A percentile compares a stretch with the other conserved stretches of the same genome.
Evolutionary conservation across 1,284 basidiomycete genomes (phyloP).

Genomic region (Boletus semigastroideus): DNA sequence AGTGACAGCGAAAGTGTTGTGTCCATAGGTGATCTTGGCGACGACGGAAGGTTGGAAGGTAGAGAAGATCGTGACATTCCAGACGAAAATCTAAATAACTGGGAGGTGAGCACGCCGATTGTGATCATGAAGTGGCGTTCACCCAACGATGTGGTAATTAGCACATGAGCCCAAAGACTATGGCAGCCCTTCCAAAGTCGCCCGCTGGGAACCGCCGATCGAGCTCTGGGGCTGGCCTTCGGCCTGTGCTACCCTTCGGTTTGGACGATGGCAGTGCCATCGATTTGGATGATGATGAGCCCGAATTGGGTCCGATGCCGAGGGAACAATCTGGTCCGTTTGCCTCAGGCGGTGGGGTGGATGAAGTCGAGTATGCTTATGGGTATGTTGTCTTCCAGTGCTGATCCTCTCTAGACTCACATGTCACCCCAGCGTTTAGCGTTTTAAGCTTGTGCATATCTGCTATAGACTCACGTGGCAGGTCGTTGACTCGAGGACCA

Average conservation of each 20-base stretch:
- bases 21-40: constrained; percentile 82
- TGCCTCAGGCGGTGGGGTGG: constrained; percentile 74
- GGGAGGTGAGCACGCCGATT: constrained; percentile 69
- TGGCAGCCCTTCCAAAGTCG: constrained; percentile 87
- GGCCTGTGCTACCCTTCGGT: constrained; percentile 80
- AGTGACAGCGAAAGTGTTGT: constrained; percentile 90
- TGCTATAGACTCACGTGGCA: neutral
- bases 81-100: constrained; percentile 86
- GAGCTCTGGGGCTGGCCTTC: constrained; percentile 75
- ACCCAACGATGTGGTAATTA: constrained; percentile 32
- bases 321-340: constrained; percentile 72
- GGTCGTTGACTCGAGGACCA: neutral
- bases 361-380: constrained; percentile 85
- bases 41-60: constrained; percentile 65
- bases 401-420: constrained; percentile 13
- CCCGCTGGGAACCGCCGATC: constrained; percentile 77
- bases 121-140: constrained; percentile 1
- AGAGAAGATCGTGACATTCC: constrained; percentile 61
- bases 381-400: constrained; percentile 46
- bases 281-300: constrained; percentile 57
- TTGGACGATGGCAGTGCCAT: constrained; percentile 72
- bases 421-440: constrained; percentile 26
- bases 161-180: constrained; percentile 94
- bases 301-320: constrained; percentile 73
- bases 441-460: neutral